These are phyloP conservation scores for Fusarium albidum DNA, from an alignment of 2,329 filamentous ascomycete genomes.

Conservation along the genomic window DNA sequence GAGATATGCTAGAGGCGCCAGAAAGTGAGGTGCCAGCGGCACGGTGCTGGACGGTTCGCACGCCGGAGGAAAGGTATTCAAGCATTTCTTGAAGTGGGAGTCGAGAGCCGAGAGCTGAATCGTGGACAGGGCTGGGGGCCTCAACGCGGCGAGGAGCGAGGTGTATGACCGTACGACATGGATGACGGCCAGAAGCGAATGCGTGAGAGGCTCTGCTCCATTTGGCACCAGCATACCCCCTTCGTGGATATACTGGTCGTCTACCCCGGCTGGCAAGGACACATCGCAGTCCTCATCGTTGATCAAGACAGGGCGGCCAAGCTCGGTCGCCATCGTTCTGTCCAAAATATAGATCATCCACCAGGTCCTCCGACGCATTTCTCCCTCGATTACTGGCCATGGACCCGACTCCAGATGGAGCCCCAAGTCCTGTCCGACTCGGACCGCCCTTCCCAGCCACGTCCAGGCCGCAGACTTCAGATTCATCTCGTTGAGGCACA, in stretches of 20 bases:
- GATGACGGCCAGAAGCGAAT: constrained; percentile 80
- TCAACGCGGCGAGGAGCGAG: constrained; percentile 74
- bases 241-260: constrained; percentile 79
- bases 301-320: constrained; percentile 82
- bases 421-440: constrained; percentile 83
- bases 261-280: constrained; percentile 77
- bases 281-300: constrained; percentile 90
- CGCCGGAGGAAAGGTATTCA: constrained; percentile 77
- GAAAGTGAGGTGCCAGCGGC: constrained; percentile 75
- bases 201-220: constrained; percentile 65
- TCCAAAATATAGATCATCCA: constrained; percentile 95
- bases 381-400: constrained; percentile 78
- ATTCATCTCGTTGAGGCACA: constrained; percentile 88
- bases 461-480: constrained; percentile 85
- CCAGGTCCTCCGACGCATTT: constrained; percentile 90
- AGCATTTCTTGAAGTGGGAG: constrained; percentile 77
- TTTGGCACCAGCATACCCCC: constrained; percentile 61
- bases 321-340: constrained; percentile 79
- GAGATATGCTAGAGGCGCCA: constrained; percentile 80
- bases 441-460: constrained; percentile 82
- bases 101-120: constrained; percentile 81
- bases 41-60: constrained; percentile 74
- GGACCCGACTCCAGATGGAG: constrained; percentile 78
- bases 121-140: constrained; percentile 70
- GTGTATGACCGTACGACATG: constrained; percentile 83